phyloP scores from a whole-genome alignment of 192 early-diverging fungal species.

The Allomyces macrogynus region DNA sequence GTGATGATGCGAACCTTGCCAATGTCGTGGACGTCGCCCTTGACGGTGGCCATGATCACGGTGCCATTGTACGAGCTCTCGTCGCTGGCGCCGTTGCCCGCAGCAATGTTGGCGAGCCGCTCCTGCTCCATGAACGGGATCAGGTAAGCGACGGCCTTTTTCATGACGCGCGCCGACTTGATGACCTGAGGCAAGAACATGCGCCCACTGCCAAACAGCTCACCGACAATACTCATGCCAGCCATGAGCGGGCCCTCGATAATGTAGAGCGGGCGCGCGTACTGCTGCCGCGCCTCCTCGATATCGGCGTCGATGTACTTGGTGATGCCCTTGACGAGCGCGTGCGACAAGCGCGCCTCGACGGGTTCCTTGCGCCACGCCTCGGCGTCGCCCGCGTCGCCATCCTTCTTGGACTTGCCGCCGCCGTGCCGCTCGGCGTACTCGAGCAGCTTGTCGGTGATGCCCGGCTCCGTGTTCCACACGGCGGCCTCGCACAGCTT shows the following conservation, averaged over 20 bases:
- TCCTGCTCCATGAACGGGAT: conserved; percentile 88
- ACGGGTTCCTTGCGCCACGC: conserved; percentile 66
- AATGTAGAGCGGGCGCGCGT: conserved; percentile 78
- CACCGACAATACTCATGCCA: conserved; percentile 84
- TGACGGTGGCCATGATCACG: conserved; percentile 83
- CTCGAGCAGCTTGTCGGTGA: conserved; percentile 76
- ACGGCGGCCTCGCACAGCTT: conserved; percentile 81
- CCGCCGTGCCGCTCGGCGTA: conserved; percentile 63
- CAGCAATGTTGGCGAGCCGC: conserved; percentile 44
- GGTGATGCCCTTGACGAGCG: conserved; percentile 83
- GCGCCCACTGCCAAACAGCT: conserved; percentile 65
- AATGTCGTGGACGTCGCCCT: conserved; percentile 96
- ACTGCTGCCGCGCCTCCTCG: conserved; percentile 72
- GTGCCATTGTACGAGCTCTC: conserved; percentile 69
- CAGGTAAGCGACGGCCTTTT: conserved; percentile 84
- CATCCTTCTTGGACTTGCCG: conserved; percentile 29
- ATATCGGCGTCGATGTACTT: conserved; percentile 84
- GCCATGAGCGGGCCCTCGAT: conserved; percentile 92
- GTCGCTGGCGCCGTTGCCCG: conserved; percentile 17
- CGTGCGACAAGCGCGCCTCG: conserved; percentile 51
- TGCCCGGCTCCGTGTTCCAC: conserved; percentile 77
- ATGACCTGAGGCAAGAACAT: conserved; percentile 99
- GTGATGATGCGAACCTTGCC: conserved; percentile 26
- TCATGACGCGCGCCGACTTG: conserved; percentile 91
- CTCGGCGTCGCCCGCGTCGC: conserved; percentile 43